These are phyloP conservation scores for Ascochyta lentis DNA, from an alignment of 2,329 filamentous ascomycete species.

Conservation along the genomic window DNA sequence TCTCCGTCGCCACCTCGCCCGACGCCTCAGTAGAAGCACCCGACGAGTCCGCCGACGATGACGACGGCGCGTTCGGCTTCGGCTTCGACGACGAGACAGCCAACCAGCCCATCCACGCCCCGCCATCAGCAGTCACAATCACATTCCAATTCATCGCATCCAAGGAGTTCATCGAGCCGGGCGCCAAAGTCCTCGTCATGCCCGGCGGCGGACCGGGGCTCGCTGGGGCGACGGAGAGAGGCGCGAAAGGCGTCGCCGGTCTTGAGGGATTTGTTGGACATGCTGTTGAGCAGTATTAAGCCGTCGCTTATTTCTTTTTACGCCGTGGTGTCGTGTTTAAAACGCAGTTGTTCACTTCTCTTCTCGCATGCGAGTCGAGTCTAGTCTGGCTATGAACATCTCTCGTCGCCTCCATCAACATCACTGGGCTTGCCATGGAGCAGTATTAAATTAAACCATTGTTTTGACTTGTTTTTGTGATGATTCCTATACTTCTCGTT, in stretches of 20 bases:
- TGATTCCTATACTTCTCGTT: too few relatives aligned
- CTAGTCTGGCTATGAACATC: too few relatives aligned
- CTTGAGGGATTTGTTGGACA: slow-evolving; percentile 76
- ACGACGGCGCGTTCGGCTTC: slow-evolving; percentile 63
- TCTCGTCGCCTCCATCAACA: too few relatives aligned
- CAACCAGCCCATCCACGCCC: not conserved
- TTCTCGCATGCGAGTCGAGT: too few relatives aligned
- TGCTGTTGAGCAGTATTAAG: slow-evolving; percentile 50
- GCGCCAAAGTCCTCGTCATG: slow-evolving; percentile 72
- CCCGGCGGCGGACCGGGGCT: slow-evolving; percentile 71
- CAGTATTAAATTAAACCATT: too few relatives aligned
- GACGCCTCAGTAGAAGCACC: slow-evolving; percentile 10
- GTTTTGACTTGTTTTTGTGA: too few relatives aligned
- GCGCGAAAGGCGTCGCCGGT: slow-evolving; percentile 60
- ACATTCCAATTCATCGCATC: slow-evolving; percentile 72
- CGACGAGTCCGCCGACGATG: slow-evolving; percentile 15
- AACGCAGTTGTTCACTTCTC: too few relatives aligned
- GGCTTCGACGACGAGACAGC: slow-evolving; percentile 53
- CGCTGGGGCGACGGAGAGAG: slow-evolving; percentile 61
- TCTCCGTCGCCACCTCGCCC: slow-evolving; percentile 53
- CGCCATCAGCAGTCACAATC: slow-evolving; percentile 56
- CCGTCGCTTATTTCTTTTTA: not conserved
- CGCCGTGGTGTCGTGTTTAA: too few relatives aligned
- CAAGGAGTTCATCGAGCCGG: slow-evolving; percentile 76
- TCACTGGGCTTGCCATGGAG: too few relatives aligned